A percentile compares a stretch with the other conserved stretches of the same genome.
phyloP scores from a whole-genome alignment of 768 basidiomycete species.

The Phaffia tasmanica region DNA sequence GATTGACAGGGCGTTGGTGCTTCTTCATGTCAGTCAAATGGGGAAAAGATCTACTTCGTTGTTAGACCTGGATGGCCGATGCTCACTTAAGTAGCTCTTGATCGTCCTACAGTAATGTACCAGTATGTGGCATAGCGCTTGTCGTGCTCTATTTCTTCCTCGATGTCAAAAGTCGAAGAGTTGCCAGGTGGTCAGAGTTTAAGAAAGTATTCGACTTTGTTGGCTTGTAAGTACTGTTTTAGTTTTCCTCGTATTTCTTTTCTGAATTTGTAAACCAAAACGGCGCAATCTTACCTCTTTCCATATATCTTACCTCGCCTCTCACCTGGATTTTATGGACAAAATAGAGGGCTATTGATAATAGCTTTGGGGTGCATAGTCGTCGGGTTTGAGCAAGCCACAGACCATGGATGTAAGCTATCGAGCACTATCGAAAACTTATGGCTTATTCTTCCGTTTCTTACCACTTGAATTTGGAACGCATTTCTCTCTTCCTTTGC shows the following conservation, averaged over 20 bases:
- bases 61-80: background rate
- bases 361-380: slow-evolving; percentile 13
- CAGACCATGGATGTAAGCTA: slow-evolving; percentile 16
- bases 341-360: background rate
- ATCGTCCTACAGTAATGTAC: slow-evolving; percentile 12
- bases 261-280: background rate
- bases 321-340: no score
- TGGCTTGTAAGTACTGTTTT: background rate
- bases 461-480: no score
- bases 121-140: slow-evolving; percentile 14
- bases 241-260: background rate
- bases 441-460: background rate
- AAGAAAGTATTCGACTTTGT: slow-evolving; percentile 6
- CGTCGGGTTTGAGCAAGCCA: slow-evolving; percentile 21
- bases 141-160: slow-evolving; percentile 19
- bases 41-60: background rate
- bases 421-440: background rate
- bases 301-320: no score
- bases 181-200: slow-evolving; percentile 10
- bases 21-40: slow-evolving; percentile 18
- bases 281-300: no score
- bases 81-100: background rate
- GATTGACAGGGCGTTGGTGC: slow-evolving; percentile 10
- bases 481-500: background rate
- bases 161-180: background rate